A percentile compares a stretch with the other conserved stretches of the same genome.
phyloP scores from a whole-genome alignment of 2,329 filamentous ascomycete genomes.

The Neofusicoccum ribis region DNA sequence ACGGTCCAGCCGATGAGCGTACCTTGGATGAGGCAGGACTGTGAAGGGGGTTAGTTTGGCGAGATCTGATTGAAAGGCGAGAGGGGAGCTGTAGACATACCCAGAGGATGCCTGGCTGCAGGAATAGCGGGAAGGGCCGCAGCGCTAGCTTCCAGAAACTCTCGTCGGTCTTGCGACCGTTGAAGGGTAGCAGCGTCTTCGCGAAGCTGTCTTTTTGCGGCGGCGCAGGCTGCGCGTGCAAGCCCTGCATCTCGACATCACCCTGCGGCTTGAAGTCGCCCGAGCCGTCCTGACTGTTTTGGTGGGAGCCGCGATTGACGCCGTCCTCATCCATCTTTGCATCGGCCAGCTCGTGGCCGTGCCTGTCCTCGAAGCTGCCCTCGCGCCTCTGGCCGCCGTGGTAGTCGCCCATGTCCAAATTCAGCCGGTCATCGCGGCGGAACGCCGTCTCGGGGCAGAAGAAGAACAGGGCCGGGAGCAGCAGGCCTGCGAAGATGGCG shows the following conservation, averaged over 20 bases:
- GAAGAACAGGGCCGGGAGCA: slow-evolving; percentile 71
- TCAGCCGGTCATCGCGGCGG: slow-evolving; percentile 63
- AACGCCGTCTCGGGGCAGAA: slow-evolving; percentile 86
- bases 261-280: not conserved
- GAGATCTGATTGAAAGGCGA: not conserved
- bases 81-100: slow-evolving; percentile 21
- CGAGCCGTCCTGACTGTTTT: slow-evolving; percentile 1
- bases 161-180: slow-evolving; percentile 79
- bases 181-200: slow-evolving; percentile 68
- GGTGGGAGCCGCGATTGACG: not conserved
- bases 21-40: slow-evolving; percentile 74
- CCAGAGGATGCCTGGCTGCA: slow-evolving; percentile 86
- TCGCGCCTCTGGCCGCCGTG: not conserved
- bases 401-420: slow-evolving; percentile 62
- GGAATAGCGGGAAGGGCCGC: slow-evolving; percentile 77
- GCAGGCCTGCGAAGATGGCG: slow-evolving; percentile 74
- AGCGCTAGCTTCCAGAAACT: slow-evolving; percentile 64
- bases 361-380: not conserved
- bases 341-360: slow-evolving; percentile 1
- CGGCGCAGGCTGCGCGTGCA: not conserved
- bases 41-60: not conserved
- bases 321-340: not conserved
- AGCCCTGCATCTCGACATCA: not conserved
- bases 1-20: slow-evolving; percentile 94
- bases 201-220: slow-evolving; percentile 57